Percentiles rank a stretch among this genome's conserved stretches.
Conservation (phyloP, 176 grass and related monocot species). For the Ensete glaucum region DNA sequence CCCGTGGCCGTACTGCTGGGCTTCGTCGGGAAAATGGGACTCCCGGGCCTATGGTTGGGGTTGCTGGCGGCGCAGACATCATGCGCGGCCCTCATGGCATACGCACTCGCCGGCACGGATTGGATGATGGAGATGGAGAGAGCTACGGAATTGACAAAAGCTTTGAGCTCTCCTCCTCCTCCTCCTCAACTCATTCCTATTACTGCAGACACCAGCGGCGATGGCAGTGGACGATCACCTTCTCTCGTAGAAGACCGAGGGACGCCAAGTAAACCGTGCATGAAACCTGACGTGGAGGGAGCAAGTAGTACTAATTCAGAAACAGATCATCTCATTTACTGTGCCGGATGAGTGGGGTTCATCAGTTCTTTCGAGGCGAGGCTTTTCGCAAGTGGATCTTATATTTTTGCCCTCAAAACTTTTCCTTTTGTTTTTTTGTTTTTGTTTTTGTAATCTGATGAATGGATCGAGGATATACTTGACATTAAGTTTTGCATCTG, state of each 20-base stretch:
- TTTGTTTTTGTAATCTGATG: neutral
- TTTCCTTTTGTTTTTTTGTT: neutral
- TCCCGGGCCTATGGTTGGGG: conserved; percentile 82
- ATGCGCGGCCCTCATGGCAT: conserved; percentile 69
- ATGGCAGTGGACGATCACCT: neutral
- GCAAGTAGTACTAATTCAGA: neutral
- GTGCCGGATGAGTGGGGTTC: neutral
- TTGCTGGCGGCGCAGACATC: conserved; percentile 76
- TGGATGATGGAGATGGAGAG: conserved; percentile 64
- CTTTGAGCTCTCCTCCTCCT: conserved; percentile 6
- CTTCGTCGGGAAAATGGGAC: conserved; percentile 59
- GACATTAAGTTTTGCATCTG: neutral
- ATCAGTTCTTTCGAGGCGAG: neutral
- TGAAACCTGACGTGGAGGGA: neutral
- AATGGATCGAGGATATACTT: neutral
- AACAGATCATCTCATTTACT: conserved; percentile 8
- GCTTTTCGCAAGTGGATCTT: neutral
- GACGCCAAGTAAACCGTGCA: neutral
- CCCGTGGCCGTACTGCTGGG: conserved; percentile 63
- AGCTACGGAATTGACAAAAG: conserved; percentile 51
- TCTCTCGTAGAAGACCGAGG: neutral
- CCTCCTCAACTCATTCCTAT: neutral
- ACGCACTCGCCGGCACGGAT: conserved; percentile 47
- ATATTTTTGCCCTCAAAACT: neutral
- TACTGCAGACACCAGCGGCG: neutral